Evolutionary conservation across 768 basidiomycete genomes (phyloP).

Genomic region (Podaxis sp.): DNA sequence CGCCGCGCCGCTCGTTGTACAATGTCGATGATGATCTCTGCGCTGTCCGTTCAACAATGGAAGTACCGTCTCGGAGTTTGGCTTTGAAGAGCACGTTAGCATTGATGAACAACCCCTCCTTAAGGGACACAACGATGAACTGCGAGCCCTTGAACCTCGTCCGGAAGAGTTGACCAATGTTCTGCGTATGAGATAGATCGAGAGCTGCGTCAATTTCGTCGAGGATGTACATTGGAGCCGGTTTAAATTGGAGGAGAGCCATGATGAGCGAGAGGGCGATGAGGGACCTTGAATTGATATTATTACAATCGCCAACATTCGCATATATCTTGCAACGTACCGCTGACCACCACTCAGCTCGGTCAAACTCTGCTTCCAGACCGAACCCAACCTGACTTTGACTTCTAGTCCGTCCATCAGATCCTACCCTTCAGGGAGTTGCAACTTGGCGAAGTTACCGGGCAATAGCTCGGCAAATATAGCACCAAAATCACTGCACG

Average conservation of each 20-base stretch:
- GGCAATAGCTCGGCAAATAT: slow-evolving; percentile 96
- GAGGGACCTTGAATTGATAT: slow-evolving; percentile 65
- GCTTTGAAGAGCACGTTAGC: slow-evolving; percentile 95
- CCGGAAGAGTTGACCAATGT: slow-evolving; percentile 97
- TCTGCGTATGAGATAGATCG: slow-evolving; percentile 94
- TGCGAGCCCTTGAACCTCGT: slow-evolving; percentile 97
- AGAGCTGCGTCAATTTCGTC: slow-evolving; percentile 99
- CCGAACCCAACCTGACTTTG: slow-evolving; percentile 90
- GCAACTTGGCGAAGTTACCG: slow-evolving; percentile 93
- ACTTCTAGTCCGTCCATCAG: slow-evolving; percentile 95
- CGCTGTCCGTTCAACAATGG: slow-evolving; percentile 80
- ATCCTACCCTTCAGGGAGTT: slow-evolving; percentile 91
- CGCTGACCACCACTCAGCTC: slow-evolving; percentile 97
- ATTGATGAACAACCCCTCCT: slow-evolving; percentile 96
- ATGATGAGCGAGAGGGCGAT: slow-evolving; percentile 98
- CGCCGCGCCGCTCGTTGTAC: slow-evolving; percentile 35
- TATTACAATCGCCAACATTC: not conserved
- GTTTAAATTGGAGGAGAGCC: slow-evolving; percentile 98
- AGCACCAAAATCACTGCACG: slow-evolving; percentile 90
- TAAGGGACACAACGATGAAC: slow-evolving; percentile 96
- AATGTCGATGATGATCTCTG: slow-evolving; percentile 58
- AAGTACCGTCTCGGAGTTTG: slow-evolving; percentile 92
- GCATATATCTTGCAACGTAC: slow-evolving; percentile 42
- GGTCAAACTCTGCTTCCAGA: slow-evolving; percentile 98
- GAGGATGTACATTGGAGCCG: slow-evolving; percentile 98